Evolutionary conservation across 2,329 filamentous ascomycete species (phyloP), one percentile per base, ranked within the genome.

Genomic region (Ceratocystis diversiconidia): DNA sequence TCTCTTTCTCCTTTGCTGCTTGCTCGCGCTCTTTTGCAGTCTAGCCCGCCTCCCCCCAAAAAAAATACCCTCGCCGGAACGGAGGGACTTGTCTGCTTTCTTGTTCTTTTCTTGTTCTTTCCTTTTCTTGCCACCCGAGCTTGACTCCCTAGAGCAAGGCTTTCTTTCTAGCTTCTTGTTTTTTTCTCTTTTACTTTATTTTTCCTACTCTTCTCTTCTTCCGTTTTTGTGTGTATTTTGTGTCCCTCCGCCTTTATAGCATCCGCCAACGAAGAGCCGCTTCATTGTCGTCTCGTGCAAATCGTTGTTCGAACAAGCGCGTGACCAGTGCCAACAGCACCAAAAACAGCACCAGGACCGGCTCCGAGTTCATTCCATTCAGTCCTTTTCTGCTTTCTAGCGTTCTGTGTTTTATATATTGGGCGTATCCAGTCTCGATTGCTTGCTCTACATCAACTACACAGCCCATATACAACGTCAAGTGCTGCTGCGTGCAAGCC

Each of bases 141-240:
- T 28, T 19, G 55, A 41, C 36, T 32, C 41, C 17, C 8, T 19
- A 41, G 28, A 28, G 61, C 36, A 57, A 61, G 44, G 44, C 43
- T 61, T 52, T 62, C 25, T 22, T 62, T 65, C 44, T 43, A 66
- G 25, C 44, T 52, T 68, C 22, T 67, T 61, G 19, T 62, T 65
- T n/a, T 46, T 65, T 63, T 61, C 44, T 43, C 25, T 52, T 57
- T 44, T 52, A 32, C 50, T 52, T 61, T 55, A 5, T 62, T 43
- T 41, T 32, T n/a, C 25, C 10, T 15, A 15, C 32, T 36, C 32
- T 36, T 36, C 32, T 36, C 32, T 41, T 41, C 36, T 41, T 41
- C 10, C 36, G 36, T 41, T 41, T 41, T 41, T 41, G 36, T 41
- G 36, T 41, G 36, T 59, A 60, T 46, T 41, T 48, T 44, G 50